phyloP scores from a whole-genome alignment of 805 yeast species.

The Saccharomycopsis sp. region DNA sequence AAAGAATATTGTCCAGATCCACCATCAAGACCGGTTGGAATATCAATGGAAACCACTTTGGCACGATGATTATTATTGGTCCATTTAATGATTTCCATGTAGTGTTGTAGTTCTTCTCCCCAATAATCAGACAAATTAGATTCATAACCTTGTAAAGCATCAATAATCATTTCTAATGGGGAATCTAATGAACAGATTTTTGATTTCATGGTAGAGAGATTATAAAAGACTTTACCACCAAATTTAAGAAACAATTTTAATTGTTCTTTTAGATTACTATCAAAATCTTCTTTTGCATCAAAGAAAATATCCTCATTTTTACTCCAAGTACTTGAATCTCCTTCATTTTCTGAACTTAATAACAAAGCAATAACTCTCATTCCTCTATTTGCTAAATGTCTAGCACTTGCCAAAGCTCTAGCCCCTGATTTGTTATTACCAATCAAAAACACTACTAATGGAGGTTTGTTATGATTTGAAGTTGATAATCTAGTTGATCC shows the following conservation, averaged over 20 bases:
- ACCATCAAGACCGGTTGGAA: slow-evolving; percentile 76
- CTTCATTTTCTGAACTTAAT: slow-evolving; percentile 13
- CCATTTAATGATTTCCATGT: slow-evolving; percentile 51
- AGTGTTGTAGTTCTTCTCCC: slow-evolving; percentile 29
- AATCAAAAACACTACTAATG: slow-evolving; percentile 56
- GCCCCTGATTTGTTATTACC: slow-evolving; percentile 74
- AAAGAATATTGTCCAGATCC: slow-evolving; percentile 50
- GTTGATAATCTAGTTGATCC: slow-evolving; percentile 56
- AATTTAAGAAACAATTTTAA: slow-evolving; percentile 41
- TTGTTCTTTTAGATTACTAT: slow-evolving; percentile 38
- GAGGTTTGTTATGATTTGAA: slow-evolving; percentile 73
- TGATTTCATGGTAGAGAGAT: slow-evolving; percentile 27
- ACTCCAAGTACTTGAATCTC: background rate
- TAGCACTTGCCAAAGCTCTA: slow-evolving; percentile 66
- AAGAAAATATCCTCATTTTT: slow-evolving; percentile 18
- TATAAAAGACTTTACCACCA: slow-evolving; percentile 60
- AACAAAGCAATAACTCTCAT: slow-evolving; percentile 50
- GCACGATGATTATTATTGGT: slow-evolving; percentile 40
- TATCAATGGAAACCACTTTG: slow-evolving; percentile 57
- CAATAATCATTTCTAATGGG: slow-evolving; percentile 72
- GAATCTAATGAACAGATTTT: slow-evolving; percentile 42
- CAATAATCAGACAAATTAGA: slow-evolving; percentile 50
- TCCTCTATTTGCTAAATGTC: slow-evolving; percentile 68
- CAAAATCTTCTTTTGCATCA: slow-evolving; percentile 29
- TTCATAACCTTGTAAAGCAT: slow-evolving; percentile 80